Evolutionary conservation across 306 rosid species (phyloP).

Genomic region (Pyrus pyrifolia): DNA sequence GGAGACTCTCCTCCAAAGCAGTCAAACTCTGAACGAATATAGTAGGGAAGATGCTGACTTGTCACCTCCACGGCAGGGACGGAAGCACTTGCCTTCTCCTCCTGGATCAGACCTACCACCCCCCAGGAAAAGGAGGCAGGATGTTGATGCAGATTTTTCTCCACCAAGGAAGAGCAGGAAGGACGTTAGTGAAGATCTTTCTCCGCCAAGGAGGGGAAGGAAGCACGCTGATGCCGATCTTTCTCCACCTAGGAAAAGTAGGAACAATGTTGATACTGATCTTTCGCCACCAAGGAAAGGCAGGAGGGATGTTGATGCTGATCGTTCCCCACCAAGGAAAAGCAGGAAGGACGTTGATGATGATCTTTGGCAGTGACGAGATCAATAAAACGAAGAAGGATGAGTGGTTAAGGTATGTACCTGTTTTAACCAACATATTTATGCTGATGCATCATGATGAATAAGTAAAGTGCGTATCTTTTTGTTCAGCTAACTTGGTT

Average conservation of each 20-base stretch:
- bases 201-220: conserved; percentile 10
- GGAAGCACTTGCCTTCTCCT: conserved; percentile 21
- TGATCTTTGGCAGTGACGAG: conserved; percentile 67
- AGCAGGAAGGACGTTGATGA: not conserved
- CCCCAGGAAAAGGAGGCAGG: conserved; percentile 48
- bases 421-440: not conserved
- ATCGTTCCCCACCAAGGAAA: conserved; percentile 16
- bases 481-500: not conserved
- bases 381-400: conserved; percentile 56
- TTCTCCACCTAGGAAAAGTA: conserved; percentile 10
- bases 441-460: not conserved
- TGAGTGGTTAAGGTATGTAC: conserved; percentile 50
- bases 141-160: conserved; percentile 29
- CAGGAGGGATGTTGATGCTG: conserved; percentile 28
- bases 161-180: not conserved
- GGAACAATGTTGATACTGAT: conserved; percentile 17
- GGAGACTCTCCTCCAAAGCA: conserved; percentile 33
- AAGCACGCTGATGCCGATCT: not conserved
- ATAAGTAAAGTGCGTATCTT: not conserved
- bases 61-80: conserved; percentile 37
- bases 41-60: conserved; percentile 33
- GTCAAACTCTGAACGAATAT: conserved; percentile 14
- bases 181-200: conserved; percentile 30
- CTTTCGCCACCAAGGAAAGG: conserved; percentile 68
- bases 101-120: conserved; percentile 53